Evolutionary conservation across 306 rosid genomes (phyloP).

Genomic region (Rubus parviflorus): DNA sequence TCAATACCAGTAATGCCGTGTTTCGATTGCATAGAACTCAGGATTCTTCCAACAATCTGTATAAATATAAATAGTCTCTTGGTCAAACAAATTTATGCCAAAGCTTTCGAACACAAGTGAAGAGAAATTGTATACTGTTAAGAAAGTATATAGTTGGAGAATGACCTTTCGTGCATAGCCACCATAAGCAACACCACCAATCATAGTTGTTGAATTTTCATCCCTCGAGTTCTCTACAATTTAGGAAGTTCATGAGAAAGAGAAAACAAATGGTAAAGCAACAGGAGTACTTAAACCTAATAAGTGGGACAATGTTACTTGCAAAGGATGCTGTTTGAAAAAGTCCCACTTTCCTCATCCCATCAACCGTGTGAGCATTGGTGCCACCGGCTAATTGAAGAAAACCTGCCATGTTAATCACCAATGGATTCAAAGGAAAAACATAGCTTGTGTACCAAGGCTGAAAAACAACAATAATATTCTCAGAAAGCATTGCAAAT

Average conservation of each 20-base stretch:
- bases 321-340: constrained; percentile 44
- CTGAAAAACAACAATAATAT: neutral
- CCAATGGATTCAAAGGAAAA: neutral
- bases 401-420: constrained; percentile 49
- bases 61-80: constrained; percentile 6
- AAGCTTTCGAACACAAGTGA: neutral
- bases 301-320: constrained; percentile 29
- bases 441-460: neutral
- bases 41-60: constrained; percentile 80
- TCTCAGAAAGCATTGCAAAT: neutral
- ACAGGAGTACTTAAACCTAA: constrained; percentile 5
- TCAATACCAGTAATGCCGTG: constrained; percentile 50
- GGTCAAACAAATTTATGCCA: neutral
- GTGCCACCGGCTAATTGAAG: constrained; percentile 98
- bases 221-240: constrained; percentile 37
- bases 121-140: neutral
- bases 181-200: constrained; percentile 84
- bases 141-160: neutral
- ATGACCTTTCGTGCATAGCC: constrained; percentile 93
- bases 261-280: neutral
- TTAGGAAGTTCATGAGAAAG: constrained; percentile 5
- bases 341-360: constrained; percentile 65
- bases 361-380: constrained; percentile 79
- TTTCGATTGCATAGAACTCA: constrained; percentile 62
- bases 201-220: constrained; percentile 28